Evolutionary conservation across 495 filamentous ascomycete species (phyloP), one percentile per base, ranked within the genome.

Genomic region (Neurospora cerealis): DNA sequence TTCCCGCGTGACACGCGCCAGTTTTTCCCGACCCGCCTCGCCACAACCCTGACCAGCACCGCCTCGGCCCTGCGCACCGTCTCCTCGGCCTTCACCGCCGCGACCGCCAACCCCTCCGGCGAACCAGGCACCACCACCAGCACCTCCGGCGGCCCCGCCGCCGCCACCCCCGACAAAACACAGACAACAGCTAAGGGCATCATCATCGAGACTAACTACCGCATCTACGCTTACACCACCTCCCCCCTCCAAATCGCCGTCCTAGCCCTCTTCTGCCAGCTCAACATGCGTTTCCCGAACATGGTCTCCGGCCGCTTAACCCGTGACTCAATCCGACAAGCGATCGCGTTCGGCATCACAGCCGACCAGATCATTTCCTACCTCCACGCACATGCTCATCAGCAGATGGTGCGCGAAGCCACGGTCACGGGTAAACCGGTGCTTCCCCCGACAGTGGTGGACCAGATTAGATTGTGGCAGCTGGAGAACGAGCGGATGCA

Each of bases 131-230:
- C 48, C 4, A 62, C 54, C 2, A 62, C 28, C 54, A 84, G 86
- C 17, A 78, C 80, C 46, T 82, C 76, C 69, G 83, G 85, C 40
- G 80, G 79, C 19, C 78, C 80, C 46, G 69, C 78, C 72, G 24
- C 34, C 19, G 66, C 72, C 15, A 37, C 72, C 21, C n/a, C 75
- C 19, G 41, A 73, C 40, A 40, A 72, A 41, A 62, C 28, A 60
- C 73, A 79, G 24, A 71, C 83, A 41, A 28, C 85, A 87, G 46
- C 78, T 17, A 89, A 90, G 72, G 95, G 95, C 85, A 93, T 99
- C 78, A 92, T 99, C 76, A 87, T 98, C 76, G 96, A 99, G 86
- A 99, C 96, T n/a, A 99, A 99, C 84, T 98, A 98, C 84, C 93
- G 96, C 37, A 83, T 99, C 76, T 99, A 99, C 83, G 96, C 96